Conservation (phyloP, 108 stramenopile species). For the Skeletonema tropicum region DNA sequence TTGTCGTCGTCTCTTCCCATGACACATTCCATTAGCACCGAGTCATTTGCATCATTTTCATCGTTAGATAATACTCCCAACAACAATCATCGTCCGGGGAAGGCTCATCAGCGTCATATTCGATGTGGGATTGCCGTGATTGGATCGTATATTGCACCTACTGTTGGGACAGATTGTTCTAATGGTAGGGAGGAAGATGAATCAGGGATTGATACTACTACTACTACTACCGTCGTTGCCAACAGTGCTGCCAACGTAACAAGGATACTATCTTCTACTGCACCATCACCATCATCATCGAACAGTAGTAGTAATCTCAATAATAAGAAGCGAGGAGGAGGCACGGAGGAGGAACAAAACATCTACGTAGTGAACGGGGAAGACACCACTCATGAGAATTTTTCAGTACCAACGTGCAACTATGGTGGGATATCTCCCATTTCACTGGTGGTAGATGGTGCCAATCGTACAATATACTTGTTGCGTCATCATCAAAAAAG, state of each 20-base stretch:
- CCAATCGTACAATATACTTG: slow-evolving; percentile 31
- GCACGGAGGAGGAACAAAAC: neutral
- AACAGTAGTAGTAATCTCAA: neutral
- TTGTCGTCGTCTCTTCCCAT: neutral
- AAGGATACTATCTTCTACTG: neutral
- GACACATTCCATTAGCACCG: slow-evolving; percentile 5
- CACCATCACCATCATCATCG: neutral
- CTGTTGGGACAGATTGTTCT: too few relatives aligned
- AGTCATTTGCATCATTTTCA: slow-evolving; percentile 13
- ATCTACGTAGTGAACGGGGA: slow-evolving; percentile 41
- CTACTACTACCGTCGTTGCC: neutral
- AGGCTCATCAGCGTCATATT: slow-evolving; percentile 10
- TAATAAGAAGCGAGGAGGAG: neutral
- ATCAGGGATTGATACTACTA: neutral
- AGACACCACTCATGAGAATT: slow-evolving; percentile 38
- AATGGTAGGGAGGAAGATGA: too few relatives aligned
- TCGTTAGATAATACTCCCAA: slow-evolving; percentile 10
- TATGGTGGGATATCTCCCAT: slow-evolving; percentile 9
- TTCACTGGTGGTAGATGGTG: slow-evolving; percentile 33
- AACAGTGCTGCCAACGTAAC: neutral
- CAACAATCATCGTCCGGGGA: neutral
- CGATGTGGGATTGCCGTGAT: slow-evolving; percentile 11
- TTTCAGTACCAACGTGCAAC: slow-evolving; percentile 39
- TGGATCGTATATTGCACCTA: neutral
- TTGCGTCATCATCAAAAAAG: neutral